These are phyloP conservation scores for Thelonectria blattea DNA, from an alignment of 2,329 filamentous ascomycete genomes.

Conservation along the genomic window DNA sequence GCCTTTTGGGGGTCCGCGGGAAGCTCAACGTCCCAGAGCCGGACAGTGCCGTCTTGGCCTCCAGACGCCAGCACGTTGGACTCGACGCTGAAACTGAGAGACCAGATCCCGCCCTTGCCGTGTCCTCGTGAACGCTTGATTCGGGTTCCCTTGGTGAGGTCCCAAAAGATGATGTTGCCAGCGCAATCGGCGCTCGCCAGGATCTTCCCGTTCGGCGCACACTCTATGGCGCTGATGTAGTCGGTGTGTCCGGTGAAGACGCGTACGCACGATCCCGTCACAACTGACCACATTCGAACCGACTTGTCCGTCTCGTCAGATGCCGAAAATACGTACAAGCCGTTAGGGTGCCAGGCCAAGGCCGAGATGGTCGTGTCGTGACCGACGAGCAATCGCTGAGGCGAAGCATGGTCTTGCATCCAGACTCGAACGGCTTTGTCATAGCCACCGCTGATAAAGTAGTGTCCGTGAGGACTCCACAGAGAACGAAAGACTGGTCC, in stretches of 20 bases:
- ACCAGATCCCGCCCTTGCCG: constrained; percentile 92
- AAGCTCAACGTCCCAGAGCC: constrained; percentile 88
- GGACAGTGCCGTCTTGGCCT: constrained; percentile 89
- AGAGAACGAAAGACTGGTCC: constrained; percentile 86
- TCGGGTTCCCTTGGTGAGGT: constrained; percentile 81
- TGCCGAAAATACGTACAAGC: constrained; percentile 89
- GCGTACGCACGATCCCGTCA: constrained; percentile 83
- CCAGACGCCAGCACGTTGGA: constrained; percentile 89
- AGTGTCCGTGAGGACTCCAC: constrained; percentile 94
- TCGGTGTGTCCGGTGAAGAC: constrained; percentile 92
- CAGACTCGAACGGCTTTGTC: constrained; percentile 92
- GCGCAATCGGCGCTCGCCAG: constrained; percentile 89
- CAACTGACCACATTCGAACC: constrained; percentile 96
- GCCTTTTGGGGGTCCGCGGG: constrained; percentile 69
- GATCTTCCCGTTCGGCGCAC: constrained; percentile 85
- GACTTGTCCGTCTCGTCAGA: constrained; percentile 86
- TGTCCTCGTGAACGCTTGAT: constrained; percentile 95
- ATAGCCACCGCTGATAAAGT: constrained; percentile 86
- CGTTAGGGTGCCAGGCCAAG: constrained; percentile 94
- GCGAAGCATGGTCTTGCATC: constrained; percentile 90
- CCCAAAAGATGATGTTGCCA: constrained; percentile 94
- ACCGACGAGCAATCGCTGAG: constrained; percentile 85
- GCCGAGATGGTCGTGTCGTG: constrained; percentile 93
- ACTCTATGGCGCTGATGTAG: constrained; percentile 83
- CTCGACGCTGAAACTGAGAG: constrained; percentile 90